These are phyloP conservation scores for Calonectria henricotiae DNA, from an alignment of 2,329 filamentous ascomycete species.

Conservation along the genomic window DNA sequence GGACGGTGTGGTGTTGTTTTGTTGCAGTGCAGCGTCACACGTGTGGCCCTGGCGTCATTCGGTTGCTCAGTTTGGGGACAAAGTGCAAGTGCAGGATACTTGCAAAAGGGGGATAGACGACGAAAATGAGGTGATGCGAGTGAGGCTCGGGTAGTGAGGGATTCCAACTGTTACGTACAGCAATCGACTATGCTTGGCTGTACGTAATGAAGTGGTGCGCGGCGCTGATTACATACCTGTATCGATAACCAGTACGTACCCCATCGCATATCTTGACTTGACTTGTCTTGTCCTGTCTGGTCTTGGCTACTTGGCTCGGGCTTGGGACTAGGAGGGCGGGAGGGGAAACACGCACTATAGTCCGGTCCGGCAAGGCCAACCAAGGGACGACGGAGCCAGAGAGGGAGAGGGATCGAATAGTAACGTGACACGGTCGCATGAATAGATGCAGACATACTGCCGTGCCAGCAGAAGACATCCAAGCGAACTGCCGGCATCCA, in stretches of 20 bases:
- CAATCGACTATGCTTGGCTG: slow-evolving; percentile 26
- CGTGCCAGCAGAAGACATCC: slow-evolving; percentile 17
- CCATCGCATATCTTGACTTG: no score
- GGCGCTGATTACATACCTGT: slow-evolving; percentile 19
- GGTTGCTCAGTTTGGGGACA: neutral
- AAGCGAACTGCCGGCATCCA: slow-evolving; percentile 22
- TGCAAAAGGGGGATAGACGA: neutral
- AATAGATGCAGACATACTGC: slow-evolving; percentile 22
- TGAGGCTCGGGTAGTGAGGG: slow-evolving; percentile 10
- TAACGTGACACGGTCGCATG: slow-evolving; percentile 23
- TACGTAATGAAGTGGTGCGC: slow-evolving; percentile 33
- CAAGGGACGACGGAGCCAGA: neutral
- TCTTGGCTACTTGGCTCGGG: no score
- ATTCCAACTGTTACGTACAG: slow-evolving; percentile 35
- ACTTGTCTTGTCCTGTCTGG: no score
- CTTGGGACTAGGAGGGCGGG: no score
- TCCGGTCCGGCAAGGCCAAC: no score
- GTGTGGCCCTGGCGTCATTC: neutral
- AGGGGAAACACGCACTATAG: neutral
- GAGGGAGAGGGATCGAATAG: neutral
- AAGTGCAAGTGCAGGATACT: slow-evolving; percentile 1
- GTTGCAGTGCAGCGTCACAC: slow-evolving; percentile 20
- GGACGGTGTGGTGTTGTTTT: slow-evolving; percentile 20
- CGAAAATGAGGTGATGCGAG: slow-evolving; percentile 26
- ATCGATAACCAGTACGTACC: slow-evolving; percentile 16